Percentiles rank a stretch among this genome's conserved stretches.
Evolutionary conservation across 495 filamentous ascomycete species (phyloP).

Genomic region (Penicillium flavigenum): DNA sequence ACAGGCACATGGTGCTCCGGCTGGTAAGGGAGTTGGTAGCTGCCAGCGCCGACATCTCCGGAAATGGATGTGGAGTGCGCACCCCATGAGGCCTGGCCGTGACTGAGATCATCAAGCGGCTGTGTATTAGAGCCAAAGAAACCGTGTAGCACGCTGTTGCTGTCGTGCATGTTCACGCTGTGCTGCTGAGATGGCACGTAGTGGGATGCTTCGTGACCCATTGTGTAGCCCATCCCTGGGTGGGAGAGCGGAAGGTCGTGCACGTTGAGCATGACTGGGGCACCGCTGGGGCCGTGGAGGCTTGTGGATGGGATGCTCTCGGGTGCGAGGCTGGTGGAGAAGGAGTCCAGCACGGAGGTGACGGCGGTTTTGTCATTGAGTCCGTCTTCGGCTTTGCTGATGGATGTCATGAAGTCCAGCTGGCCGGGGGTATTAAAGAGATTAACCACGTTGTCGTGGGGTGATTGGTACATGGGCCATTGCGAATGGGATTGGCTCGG

Average conservation of each 20-base stretch:
- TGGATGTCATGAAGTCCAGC: slow-evolving; percentile 40
- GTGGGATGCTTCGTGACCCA: slow-evolving; percentile 36
- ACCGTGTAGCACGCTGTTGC: slow-evolving; percentile 35
- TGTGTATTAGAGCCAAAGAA: slow-evolving; percentile 36
- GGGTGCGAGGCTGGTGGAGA: slow-evolving; percentile 33
- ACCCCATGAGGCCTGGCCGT: slow-evolving; percentile 38
- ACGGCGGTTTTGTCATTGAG: slow-evolving; percentile 43
- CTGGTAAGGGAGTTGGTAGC: slow-evolving; percentile 39
- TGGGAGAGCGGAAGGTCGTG: slow-evolving; percentile 44
- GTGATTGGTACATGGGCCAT: slow-evolving; percentile 41
- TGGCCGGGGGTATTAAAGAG: slow-evolving; percentile 38
- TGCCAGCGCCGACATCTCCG: slow-evolving; percentile 32
- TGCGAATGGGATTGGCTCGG: slow-evolving; percentile 32
- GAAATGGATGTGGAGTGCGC: slow-evolving; percentile 36
- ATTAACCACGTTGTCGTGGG: slow-evolving; percentile 40
- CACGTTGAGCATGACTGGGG: slow-evolving; percentile 42
- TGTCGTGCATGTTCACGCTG: slow-evolving; percentile 38
- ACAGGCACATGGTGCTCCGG: slow-evolving; percentile 36
- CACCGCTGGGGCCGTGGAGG: slow-evolving; percentile 32
- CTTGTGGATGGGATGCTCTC: slow-evolving; percentile 37
- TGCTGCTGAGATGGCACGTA: slow-evolving; percentile 40
- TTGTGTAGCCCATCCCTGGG: slow-evolving; percentile 33
- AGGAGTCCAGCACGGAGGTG: slow-evolving; percentile 44
- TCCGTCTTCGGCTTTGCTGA: slow-evolving; percentile 40
- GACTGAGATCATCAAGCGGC: slow-evolving; percentile 41